These are phyloP conservation scores for Tardiomyces digboiensis DNA, from an alignment of 1,139 yeast species.

Conservation along the genomic window DNA sequence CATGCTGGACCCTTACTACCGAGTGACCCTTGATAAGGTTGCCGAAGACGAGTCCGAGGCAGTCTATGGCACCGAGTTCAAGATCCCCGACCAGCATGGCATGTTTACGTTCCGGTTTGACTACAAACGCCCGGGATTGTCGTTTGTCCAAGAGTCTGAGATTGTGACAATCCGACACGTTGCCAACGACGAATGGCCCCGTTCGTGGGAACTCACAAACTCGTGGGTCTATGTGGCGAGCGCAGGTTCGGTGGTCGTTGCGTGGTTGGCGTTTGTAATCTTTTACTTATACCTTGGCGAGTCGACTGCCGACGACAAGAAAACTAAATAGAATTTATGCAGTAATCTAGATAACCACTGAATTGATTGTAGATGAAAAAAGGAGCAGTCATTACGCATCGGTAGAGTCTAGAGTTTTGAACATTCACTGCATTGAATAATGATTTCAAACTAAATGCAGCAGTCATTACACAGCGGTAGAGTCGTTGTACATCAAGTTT, in stretches of 20 bases:
- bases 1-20: constrained; percentile 93
- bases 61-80: constrained; percentile 48
- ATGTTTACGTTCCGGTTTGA: constrained; percentile 81
- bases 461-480: too few species aligned
- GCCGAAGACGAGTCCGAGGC: constrained; percentile 19
- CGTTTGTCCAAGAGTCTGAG: constrained; percentile 53
- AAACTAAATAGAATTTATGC: background rate
- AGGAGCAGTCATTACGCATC: too few species aligned
- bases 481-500: too few species aligned
- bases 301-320: constrained; percentile 6
- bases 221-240: constrained; percentile 86
- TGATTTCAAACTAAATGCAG: too few species aligned
- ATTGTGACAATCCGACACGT: constrained; percentile 86
- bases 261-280: constrained; percentile 68
- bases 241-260: constrained; percentile 55
- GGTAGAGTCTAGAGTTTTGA: too few species aligned
- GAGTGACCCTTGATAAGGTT: constrained; percentile 40
- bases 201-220: constrained; percentile 90
- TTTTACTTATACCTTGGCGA: constrained; percentile 43
- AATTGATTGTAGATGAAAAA: too few species aligned
- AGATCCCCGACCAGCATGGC: constrained; percentile 93
- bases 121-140: constrained; percentile 72
- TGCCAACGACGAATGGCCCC: constrained; percentile 91
- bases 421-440: too few species aligned
- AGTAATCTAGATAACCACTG: too few species aligned